Percentiles rank a stretch among this genome's conserved stretches.
Evolutionary conservation across 2,329 filamentous ascomycete species (phyloP).

Genomic region (Cyphellophora attinorum): DNA sequence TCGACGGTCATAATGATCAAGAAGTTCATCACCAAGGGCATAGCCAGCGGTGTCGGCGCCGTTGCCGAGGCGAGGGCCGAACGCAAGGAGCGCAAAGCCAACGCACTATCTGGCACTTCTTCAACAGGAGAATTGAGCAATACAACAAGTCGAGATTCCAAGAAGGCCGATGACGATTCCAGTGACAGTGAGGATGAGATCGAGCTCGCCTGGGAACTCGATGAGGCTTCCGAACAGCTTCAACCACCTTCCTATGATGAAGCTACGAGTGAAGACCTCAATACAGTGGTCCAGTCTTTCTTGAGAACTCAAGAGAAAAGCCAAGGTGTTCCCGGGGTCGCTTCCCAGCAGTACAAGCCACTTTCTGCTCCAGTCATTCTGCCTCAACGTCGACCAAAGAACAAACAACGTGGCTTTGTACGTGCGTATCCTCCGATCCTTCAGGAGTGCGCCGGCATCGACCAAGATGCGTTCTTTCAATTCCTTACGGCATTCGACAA

Average conservation of each 20-base stretch:
- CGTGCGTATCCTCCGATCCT: slow-evolving; percentile 45
- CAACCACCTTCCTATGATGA: slow-evolving; percentile 9
- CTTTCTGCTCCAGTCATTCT: slow-evolving; percentile 39
- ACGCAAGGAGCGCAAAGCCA: slow-evolving; percentile 13
- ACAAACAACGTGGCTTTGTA: slow-evolving; percentile 41
- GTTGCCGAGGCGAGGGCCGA: slow-evolving; percentile 12
- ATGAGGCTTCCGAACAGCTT: slow-evolving; percentile 13
- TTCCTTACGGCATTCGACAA: slow-evolving; percentile 39
- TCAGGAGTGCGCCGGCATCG: slow-evolving; percentile 32
- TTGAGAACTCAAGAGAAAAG: slow-evolving; percentile 5
- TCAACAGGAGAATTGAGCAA: background rate
- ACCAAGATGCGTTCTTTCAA: slow-evolving; percentile 38
- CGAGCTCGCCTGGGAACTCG: slow-evolving; percentile 14
- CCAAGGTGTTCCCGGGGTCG: too few species aligned
- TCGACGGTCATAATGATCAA: slow-evolving; percentile 6
- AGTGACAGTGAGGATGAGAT: slow-evolving; percentile 6
- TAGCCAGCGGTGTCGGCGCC: slow-evolving; percentile 12
- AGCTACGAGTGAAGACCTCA: slow-evolving; percentile 4
- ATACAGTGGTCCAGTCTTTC: slow-evolving; percentile 9
- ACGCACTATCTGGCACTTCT: background rate
- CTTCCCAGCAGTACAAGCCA: slow-evolving; percentile 4
- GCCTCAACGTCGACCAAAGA: slow-evolving; percentile 42
- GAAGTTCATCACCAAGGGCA: slow-evolving; percentile 10
- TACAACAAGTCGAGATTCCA: background rate
- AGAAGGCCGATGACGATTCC: slow-evolving; percentile 6